Evolutionary conservation across 139 green algal species (phyloP), one percentile per base, ranked within the genome.

Genomic region (Coelastrella sp.): DNA sequence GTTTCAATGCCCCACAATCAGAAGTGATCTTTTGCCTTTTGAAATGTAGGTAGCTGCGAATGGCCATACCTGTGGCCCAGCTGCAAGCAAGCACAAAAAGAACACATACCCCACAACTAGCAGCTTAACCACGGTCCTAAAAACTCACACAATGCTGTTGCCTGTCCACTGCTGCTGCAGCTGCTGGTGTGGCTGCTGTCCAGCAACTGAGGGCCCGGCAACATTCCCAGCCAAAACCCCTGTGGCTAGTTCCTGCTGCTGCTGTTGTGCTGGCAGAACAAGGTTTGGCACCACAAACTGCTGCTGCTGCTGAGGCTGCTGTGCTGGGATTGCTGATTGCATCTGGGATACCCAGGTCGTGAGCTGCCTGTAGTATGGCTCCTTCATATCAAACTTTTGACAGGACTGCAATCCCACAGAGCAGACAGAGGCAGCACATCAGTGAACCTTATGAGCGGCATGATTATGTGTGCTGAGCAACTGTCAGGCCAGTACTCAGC

Each of bases 331-430:
- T 87, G 81, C 81, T 35, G 66, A 9, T 76, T 76, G 68, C 24
- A 27, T 10, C 72, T 90, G 74, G 63, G 49, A 17, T 4, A 65
- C 65, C 78, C 78, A 87, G 14, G 49, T 59, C n/a, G 78, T 93
- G 6, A 96, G 86, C 88, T 96, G 94, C 78, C 96, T 90, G 94
- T 98, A 99, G 92, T 98, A 98, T 0, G 97, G 97, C 90, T 99
- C 97, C 89, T 99, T 99, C 65, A 99, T 89, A 86, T 99, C 97
- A 65, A 96, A 96, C 74, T 93, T 93, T n/a, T 95, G 96, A 1
- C n/a, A 85, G 5, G 80, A 88, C 91, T 92, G 84, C 85, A 89
- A 85, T 68, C 20, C 63, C 11, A 20, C 63, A 70, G 15, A 70
- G 12, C 12, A 14, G 15, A 60, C 27, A 83, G n/a, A 15, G 5